Evolutionary conservation across 2,329 filamentous ascomycete genomes (phyloP).

Genomic region (Celoporthe dispersa): DNA sequence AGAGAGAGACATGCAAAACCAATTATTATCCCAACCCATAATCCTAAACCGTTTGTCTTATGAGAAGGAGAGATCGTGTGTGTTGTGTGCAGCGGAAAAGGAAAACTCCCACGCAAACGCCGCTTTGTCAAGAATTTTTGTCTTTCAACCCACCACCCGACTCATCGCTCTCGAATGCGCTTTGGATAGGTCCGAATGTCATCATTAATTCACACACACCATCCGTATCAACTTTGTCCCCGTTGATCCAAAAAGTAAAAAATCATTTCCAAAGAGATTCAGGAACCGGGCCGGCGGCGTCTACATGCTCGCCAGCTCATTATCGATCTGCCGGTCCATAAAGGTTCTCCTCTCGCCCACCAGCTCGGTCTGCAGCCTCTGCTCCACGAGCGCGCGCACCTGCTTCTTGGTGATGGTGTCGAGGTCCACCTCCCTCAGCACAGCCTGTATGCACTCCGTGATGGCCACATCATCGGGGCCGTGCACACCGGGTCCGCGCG

Average conservation of each 20-base stretch:
- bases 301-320: constrained; percentile 92
- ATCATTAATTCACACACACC: not conserved
- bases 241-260: not conserved
- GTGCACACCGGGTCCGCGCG: constrained; percentile 51
- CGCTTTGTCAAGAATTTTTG: constrained; percentile 5
- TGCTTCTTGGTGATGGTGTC: constrained; percentile 99
- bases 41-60: constrained; percentile 12
- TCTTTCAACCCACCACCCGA: not conserved
- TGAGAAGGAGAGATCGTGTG: constrained; percentile 19
- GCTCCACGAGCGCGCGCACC: constrained; percentile 86
- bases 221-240: not conserved
- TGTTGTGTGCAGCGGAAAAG: constrained; percentile 1
- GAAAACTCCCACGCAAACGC: constrained; percentile 15
- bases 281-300: not conserved
- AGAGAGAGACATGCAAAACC: not conserved
- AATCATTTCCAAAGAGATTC: not conserved
- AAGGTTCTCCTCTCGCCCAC: constrained; percentile 84
- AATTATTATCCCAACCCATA: constrained; percentile 14
- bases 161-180: constrained; percentile 5
- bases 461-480: constrained; percentile 83
- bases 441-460: constrained; percentile 80
- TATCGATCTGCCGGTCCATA: constrained; percentile 91
- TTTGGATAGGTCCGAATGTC: constrained; percentile 5
- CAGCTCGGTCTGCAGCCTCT: constrained; percentile 88
- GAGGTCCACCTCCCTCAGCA: constrained; percentile 85